Evolutionary conservation across 352 stramenopile genomes (phyloP), one percentile per base, ranked within the genome.

Genomic region (Achlya hypogyna): DNA sequence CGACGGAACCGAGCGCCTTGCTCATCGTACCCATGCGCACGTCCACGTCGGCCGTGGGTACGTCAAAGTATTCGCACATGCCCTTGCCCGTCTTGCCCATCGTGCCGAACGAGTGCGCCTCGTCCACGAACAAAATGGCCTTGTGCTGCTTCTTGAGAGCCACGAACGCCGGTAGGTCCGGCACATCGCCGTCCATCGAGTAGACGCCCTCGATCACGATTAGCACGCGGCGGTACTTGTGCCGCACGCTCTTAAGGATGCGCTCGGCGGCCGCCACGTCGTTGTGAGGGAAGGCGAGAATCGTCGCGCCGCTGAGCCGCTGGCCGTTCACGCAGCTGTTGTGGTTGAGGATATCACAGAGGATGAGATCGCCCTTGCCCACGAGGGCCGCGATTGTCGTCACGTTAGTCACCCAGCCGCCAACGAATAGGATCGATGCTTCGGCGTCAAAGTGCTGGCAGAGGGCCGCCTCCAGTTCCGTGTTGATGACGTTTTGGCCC

Each of bases 331-430:
- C 84, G 65, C 81, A 90, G 53, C 81, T 90, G 72, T 90, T 78
- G 69, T 92, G 84, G 64, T 92, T 92, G 20, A 92, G 70, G 12
- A 81, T 80, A 56, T 92, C 84, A 54, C 82, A 89, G 20, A 92
- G 62, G 53, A 92, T 89, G 68, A 92, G 72, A 28, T 90, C 81
- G 32, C 79, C 78, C 72, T 88, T 89, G 23, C 71, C 75, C 28
- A 92, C 80, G 12, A 92, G 60, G 28, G 84, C 69, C 64, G 87
- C 80, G 35, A 92, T 90, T 0, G 84, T 90, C 29, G 84, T 83
- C 22, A 90, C 84, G 71, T 92, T 92, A 5, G 81, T 73, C 14
- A 89, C 82, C 81, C 81, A 92, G 22, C 84, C 84, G 20, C 81
- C 81, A 4, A 90, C 81, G 28, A 86, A 89, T 23, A 90, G 63